Evolutionary conservation across 805 yeast genomes (phyloP).

Genomic region (Saccharomycopsis babjevae): DNA sequence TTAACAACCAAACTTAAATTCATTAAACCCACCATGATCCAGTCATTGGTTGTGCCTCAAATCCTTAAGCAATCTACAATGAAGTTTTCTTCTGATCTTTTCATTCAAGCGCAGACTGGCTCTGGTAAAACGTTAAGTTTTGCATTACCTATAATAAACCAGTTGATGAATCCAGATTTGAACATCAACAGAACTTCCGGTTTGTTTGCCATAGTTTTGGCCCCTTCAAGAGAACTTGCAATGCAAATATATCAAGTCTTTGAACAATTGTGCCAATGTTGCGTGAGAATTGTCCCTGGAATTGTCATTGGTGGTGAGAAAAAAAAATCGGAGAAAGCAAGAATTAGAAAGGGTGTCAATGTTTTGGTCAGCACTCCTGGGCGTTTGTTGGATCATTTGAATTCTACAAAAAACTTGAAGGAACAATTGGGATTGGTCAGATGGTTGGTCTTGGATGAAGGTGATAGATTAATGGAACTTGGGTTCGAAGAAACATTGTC

Average conservation of each 20-base stretch:
- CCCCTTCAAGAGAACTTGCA: constrained; percentile 95
- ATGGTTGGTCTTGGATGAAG: constrained; percentile 92
- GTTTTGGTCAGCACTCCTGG: constrained; percentile 98
- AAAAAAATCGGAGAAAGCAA: constrained; percentile 92
- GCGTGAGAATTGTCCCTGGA: constrained; percentile 89
- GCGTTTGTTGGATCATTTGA: constrained; percentile 86
- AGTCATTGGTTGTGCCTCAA: constrained; percentile 67
- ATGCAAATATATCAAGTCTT: constrained; percentile 78
- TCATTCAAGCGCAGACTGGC: constrained; percentile 96
- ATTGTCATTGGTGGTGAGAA: constrained; percentile 97
- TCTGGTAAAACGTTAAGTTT: constrained; percentile 94
- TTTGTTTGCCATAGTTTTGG: constrained; percentile 74
- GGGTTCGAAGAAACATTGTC: constrained; percentile 89
- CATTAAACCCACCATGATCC: constrained; percentile 78
- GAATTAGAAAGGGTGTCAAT: constrained; percentile 91
- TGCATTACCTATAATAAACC: constrained; percentile 69
- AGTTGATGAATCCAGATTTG: constrained; percentile 47
- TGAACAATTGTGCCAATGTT: constrained; percentile 59
- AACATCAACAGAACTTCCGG: constrained; percentile 57
- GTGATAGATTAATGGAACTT: constrained; percentile 88
- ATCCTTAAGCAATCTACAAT: constrained; percentile 25
- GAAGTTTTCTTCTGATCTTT: constrained; percentile 47
- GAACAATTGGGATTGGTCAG: constrained; percentile 53
- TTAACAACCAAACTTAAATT: constrained; percentile 24
- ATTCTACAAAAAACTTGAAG: constrained; percentile 71